Evolutionary conservation across 129 eudicot species (phyloP).

Genomic region (Artemisia tridentata): DNA sequence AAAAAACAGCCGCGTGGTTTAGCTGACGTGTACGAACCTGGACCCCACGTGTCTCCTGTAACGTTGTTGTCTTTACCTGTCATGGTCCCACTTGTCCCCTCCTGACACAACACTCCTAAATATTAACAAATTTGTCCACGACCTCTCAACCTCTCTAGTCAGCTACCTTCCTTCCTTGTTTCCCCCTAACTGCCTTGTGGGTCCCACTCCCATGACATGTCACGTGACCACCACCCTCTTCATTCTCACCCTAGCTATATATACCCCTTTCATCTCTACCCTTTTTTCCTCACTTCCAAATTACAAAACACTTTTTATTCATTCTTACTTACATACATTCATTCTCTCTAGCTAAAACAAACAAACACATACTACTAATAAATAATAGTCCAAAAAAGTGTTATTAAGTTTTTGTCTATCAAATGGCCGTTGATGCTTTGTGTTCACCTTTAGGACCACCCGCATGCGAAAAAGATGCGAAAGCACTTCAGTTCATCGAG

Average conservation of each 20-base stretch:
- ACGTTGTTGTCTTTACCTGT: slow-evolving; percentile 18
- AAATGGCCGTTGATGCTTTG: slow-evolving; percentile 82
- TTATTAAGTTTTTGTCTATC: neutral
- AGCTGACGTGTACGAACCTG: slow-evolving; percentile 36
- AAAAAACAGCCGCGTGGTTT: slow-evolving; percentile 45
- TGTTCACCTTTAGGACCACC: slow-evolving; percentile 81
- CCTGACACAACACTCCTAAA: slow-evolving; percentile 11
- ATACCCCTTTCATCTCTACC: slow-evolving; percentile 23
- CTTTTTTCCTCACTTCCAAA: slow-evolving; percentile 16
- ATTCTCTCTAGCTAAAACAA: neutral
- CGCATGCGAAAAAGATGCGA: slow-evolving; percentile 88
- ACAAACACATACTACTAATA: neutral
- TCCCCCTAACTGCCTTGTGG: slow-evolving; percentile 22
- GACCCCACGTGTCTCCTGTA: slow-evolving; percentile 39
- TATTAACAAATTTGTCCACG: slow-evolving; percentile 39
- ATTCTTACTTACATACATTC: neutral
- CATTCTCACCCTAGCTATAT: slow-evolving; percentile 24
- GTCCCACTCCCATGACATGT: slow-evolving; percentile 37
- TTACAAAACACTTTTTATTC: neutral
- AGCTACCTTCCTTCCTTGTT: slow-evolving; percentile 38
- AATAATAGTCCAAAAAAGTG: too few species aligned
- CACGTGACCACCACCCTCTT: slow-evolving; percentile 39
- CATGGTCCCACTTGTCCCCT: slow-evolving; percentile 50
- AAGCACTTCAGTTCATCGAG: slow-evolving; percentile 79
- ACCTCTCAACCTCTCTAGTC: slow-evolving; percentile 21